Evolutionary conservation across 352 stramenopile genomes (phyloP).

Genomic region (Globisporangium cederbergense): DNA sequence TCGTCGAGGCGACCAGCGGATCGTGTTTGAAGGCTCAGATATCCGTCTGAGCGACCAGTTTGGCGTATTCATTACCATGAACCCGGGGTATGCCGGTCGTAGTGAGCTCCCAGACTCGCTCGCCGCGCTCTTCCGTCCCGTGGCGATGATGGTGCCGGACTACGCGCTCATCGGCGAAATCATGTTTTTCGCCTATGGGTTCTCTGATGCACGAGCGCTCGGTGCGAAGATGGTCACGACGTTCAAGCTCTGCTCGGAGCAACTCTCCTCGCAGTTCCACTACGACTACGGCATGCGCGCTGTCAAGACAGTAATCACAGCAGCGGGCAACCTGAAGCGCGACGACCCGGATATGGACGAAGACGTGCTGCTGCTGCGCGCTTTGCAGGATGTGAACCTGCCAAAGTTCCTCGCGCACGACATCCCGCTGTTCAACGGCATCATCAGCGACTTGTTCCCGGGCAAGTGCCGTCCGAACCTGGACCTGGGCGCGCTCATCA

Average conservation of each 20-base stretch:
- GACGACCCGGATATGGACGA: constrained; percentile 91
- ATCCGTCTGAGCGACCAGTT: constrained; percentile 93
- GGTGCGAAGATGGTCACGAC: constrained; percentile 87
- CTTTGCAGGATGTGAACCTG: constrained; percentile 95
- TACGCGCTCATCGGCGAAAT: constrained; percentile 89
- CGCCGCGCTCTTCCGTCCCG: constrained; percentile 79
- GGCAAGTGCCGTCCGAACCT: constrained; percentile 86
- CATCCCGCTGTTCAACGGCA: constrained; percentile 94
- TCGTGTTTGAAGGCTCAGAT: constrained; percentile 94
- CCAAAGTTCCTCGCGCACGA: constrained; percentile 95
- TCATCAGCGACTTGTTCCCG: constrained; percentile 94
- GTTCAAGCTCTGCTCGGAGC: constrained; percentile 88
- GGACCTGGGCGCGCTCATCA: constrained; percentile 84
- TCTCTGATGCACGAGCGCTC: constrained; percentile 44
- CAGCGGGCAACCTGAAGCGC: constrained; percentile 88
- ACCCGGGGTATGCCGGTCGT: constrained; percentile 84
- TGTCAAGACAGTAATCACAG: constrained; percentile 89
- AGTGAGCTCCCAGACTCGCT: constrained; percentile 87
- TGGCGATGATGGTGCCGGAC: constrained; percentile 92
- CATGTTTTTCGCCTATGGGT: constrained; percentile 91
- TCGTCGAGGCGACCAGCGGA: constrained; percentile 74
- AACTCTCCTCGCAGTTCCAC: constrained; percentile 87
- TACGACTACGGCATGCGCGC: constrained; percentile 92
- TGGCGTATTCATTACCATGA: constrained; percentile 91
- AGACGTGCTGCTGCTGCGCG: constrained; percentile 90